phyloP scores from a whole-genome alignment of 2,329 filamentous ascomycete genomes.

The Cercospora zeina region DNA sequence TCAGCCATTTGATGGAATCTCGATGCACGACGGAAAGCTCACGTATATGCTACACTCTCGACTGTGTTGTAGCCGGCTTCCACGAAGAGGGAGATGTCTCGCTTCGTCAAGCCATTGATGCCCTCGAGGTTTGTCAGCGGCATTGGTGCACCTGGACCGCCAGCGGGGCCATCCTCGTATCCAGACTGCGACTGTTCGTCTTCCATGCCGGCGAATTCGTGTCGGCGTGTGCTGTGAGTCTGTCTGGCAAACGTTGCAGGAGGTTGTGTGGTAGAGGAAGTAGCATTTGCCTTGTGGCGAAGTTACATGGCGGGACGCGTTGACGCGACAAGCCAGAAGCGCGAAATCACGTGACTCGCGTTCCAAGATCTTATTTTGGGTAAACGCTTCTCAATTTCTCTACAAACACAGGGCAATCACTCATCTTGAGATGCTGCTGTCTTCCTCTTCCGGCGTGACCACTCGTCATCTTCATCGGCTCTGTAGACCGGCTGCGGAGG shows the following conservation, averaged over 20 bases:
- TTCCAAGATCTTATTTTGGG: background rate
- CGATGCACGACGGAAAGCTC: conserved; percentile 39
- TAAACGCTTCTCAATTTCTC: background rate
- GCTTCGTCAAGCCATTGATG: conserved; percentile 82
- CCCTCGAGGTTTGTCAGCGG: conserved; percentile 84
- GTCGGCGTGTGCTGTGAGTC: background rate
- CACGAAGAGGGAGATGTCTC: conserved; percentile 89
- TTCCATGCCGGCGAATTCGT: conserved; percentile 45
- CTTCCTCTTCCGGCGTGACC: conserved; percentile 5
- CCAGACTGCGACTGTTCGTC: conserved; percentile 68
- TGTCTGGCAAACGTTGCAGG: background rate
- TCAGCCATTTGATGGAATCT: conserved; percentile 28
- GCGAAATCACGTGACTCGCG: background rate
- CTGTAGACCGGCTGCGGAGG: conserved; percentile 15
- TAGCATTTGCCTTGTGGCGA: conserved; percentile 3
- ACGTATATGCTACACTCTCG: conserved; percentile 93
- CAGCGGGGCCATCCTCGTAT: conserved; percentile 71
- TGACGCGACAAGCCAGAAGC: background rate
- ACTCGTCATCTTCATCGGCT: conserved; percentile 8
- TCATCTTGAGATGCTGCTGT: background rate
- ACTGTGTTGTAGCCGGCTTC: conserved; percentile 95
- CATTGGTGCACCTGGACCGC: conserved; percentile 89
- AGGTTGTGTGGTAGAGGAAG: background rate
- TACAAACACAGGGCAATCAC: too few relatives aligned
- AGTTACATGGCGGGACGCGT: background rate